Conservation (phyloP, 1,284 basidiomycete species). For the Caloboletus inedulis region DNA sequence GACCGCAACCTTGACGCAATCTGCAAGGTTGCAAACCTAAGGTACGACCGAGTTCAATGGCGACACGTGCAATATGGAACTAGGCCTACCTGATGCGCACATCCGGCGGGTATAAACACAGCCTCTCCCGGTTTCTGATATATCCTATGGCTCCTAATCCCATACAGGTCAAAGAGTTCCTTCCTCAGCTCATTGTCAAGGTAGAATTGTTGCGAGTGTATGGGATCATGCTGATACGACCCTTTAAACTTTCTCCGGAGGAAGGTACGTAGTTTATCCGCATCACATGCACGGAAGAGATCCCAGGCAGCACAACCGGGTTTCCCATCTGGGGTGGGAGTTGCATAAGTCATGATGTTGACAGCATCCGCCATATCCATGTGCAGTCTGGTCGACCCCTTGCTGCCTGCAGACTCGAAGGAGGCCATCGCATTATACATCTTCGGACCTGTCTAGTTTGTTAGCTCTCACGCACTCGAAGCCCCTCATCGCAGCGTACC, state of each 20-base stretch:
- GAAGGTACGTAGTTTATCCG: slow-evolving; percentile 75
- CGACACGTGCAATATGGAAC: background rate
- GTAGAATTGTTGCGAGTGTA: slow-evolving; percentile 89
- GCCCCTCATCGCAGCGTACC: slow-evolving; percentile 41
- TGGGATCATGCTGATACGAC: slow-evolving; percentile 69
- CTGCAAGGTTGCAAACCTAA: slow-evolving; percentile 79
- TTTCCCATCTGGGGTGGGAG: slow-evolving; percentile 55
- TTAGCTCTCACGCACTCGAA: slow-evolving; percentile 25
- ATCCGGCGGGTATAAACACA: slow-evolving; percentile 94
- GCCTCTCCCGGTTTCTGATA: slow-evolving; percentile 93
- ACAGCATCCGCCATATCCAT: slow-evolving; percentile 97
- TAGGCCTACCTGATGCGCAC: slow-evolving; percentile 81
- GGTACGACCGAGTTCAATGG: background rate
- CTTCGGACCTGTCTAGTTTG: slow-evolving; percentile 57
- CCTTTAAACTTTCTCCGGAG: slow-evolving; percentile 58
- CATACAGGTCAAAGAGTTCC: slow-evolving; percentile 64
- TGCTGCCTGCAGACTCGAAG: slow-evolving; percentile 57
- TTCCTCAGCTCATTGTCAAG: slow-evolving; percentile 68
- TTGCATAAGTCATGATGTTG: slow-evolving; percentile 86
- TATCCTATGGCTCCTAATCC: slow-evolving; percentile 77
- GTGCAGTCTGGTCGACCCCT: slow-evolving; percentile 84
- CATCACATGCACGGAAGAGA: slow-evolving; percentile 81
- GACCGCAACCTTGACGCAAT: slow-evolving; percentile 95
- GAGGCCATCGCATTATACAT: slow-evolving; percentile 81
- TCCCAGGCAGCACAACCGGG: slow-evolving; percentile 91